Percentiles rank a stretch among this genome's conserved stretches.
Conservation (phyloP, 2,329 filamentous ascomycete species). For the Colletotrichum sp. region DNA sequence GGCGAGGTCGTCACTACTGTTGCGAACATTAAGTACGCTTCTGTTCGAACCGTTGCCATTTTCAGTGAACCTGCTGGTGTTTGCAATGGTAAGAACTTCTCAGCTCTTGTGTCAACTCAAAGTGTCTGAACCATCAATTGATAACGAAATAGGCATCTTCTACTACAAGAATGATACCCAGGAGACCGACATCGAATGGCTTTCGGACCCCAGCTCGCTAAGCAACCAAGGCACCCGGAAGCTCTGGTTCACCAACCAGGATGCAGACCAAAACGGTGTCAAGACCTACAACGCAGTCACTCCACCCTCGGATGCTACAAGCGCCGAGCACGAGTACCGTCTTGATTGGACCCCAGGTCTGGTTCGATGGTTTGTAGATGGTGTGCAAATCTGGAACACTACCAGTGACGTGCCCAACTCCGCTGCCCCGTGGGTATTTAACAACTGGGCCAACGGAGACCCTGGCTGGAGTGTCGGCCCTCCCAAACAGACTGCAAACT, state of each 20-base stretch:
- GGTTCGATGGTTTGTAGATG: conserved; percentile 31
- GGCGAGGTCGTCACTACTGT: conserved; percentile 28
- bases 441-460: conserved; percentile 37
- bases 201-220: conserved; percentile 29
- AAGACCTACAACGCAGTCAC: conserved; percentile 16
- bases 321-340: conserved; percentile 34
- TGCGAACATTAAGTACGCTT: conserved; percentile 33
- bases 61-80: conserved; percentile 31
- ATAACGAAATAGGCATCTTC: conserved; percentile 29
- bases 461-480: conserved; percentile 33
- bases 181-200: conserved; percentile 36
- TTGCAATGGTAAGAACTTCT: conserved; percentile 29
- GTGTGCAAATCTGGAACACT: conserved; percentile 27
- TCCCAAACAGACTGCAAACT: conserved; percentile 28
- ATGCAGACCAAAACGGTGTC: conserved; percentile 24
- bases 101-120: neutral
- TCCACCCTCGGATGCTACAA: conserved; percentile 27
- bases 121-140: neutral
- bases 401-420: conserved; percentile 28
- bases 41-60: conserved; percentile 32
- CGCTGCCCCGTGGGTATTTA: conserved; percentile 31
- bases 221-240: conserved; percentile 30
- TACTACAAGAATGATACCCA: conserved; percentile 31
- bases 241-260: conserved; percentile 36
- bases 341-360: conserved; percentile 32